These are phyloP conservation scores for Amylocystis lapponica DNA, from an alignment of 768 basidiomycete species.

Conservation along the genomic window DNA sequence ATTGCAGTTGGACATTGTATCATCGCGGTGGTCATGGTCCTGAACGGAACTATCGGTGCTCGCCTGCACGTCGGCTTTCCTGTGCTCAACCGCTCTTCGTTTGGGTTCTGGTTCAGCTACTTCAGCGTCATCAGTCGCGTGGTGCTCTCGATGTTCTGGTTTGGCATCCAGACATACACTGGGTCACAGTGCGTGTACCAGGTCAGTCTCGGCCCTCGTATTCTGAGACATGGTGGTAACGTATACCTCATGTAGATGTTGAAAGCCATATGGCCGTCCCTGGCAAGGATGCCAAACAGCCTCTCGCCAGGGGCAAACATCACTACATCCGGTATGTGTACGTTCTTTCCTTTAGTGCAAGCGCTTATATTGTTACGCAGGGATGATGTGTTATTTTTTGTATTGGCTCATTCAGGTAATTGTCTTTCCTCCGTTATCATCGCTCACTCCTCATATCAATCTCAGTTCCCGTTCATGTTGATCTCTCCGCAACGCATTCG, in stretches of 20 bases:
- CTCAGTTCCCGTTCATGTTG: constrained; percentile 63
- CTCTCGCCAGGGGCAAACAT: constrained; percentile 53
- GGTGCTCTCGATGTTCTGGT: constrained; percentile 79
- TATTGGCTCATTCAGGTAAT: constrained; percentile 59
- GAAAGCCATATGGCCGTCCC: constrained; percentile 79
- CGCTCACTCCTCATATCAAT: background rate
- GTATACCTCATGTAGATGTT: constrained; percentile 39
- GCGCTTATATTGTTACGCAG: constrained; percentile 23
- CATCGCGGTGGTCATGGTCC: constrained; percentile 66
- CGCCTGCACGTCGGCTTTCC: constrained; percentile 73
- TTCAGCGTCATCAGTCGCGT: constrained; percentile 77
- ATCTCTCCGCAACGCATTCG: constrained; percentile 75
- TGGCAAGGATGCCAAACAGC: constrained; percentile 57
- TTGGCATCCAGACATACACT: constrained; percentile 56
- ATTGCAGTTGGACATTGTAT: constrained; percentile 71
- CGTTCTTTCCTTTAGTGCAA: background rate
- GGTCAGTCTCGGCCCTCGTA: constrained; percentile 13
- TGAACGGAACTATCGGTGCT: constrained; percentile 76
- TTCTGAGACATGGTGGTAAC: background rate
- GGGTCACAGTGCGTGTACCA: constrained; percentile 74
- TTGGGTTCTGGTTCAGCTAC: constrained; percentile 89
- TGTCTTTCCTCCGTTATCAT: background rate
- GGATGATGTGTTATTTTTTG: constrained; percentile 70
- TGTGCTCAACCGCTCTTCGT: constrained; percentile 77
- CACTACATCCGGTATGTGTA: constrained; percentile 48